A percentile compares a stretch with the other conserved stretches of the same genome.
phyloP scores from a whole-genome alignment of 257 asterid genomes.

The Fraxinus americana region DNA sequence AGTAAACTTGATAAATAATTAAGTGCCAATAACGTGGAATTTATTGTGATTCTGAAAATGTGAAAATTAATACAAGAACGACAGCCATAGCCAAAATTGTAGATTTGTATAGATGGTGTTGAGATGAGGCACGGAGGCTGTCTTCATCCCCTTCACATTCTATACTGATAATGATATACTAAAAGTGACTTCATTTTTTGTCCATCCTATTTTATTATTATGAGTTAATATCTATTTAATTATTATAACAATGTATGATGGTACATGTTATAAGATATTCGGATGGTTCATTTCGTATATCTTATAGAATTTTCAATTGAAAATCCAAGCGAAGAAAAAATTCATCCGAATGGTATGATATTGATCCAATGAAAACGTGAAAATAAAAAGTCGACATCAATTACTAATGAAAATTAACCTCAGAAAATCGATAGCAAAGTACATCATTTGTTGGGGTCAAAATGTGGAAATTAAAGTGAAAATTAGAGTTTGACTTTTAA shows the following conservation, averaged over 20 bases:
- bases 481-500: no score
- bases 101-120: conserved; percentile 32
- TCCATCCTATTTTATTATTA: neutral
- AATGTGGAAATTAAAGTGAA: no score
- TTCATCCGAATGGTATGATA: no score
- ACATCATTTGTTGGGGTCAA: no score
- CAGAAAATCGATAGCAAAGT: no score
- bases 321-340: neutral
- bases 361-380: no score
- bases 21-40: conserved; percentile 17
- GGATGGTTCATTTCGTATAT: neutral
- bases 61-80: conserved; percentile 27
- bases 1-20: conserved; percentile 9
- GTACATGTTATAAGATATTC: neutral
- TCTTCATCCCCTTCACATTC: neutral
- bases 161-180: conserved; percentile 9
- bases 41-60: conserved; percentile 24
- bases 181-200: conserved; percentile 19
- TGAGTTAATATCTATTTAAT: neutral
- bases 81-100: conserved; percentile 53
- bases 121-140: conserved; percentile 9
- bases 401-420: no score
- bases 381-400: no score
- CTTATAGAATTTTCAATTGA: neutral
- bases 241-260: neutral